Evolutionary conservation across 164 flowering plant genomes (phyloP), one percentile per base, ranked within the genome.

Genomic region (Cinnamomum chago): DNA sequence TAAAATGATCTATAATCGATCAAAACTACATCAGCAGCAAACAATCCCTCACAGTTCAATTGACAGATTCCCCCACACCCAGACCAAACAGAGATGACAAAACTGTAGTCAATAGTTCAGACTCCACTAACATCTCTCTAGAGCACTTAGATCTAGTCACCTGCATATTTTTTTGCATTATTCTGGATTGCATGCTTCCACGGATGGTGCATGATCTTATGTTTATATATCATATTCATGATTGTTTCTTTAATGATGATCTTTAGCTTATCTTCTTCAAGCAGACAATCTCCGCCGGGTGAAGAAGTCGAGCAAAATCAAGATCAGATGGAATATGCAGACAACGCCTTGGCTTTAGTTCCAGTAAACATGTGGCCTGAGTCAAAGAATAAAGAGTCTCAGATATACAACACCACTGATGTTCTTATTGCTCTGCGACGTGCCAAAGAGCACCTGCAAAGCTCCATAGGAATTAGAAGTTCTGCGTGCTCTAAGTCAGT

Each of bases 341-440:
- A 82, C 50, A 78, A 90, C 65, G 70, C 88, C 4, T 62, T 89
- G 72, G 90, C 93, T 72, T 24, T 88, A 68, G 90, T 87, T 64
- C 84, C 84, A 1, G 82, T 78, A 33, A 76, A 25, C 52, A 12
- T 23, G 58, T 79, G 79, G 22, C 73, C 67, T 2, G 28, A 72
- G 2, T 68, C 74, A 13, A 74, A 72, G 35, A 73, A 11, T 17
- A 15, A 13, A 15, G 77, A 83, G 67, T 22, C 77, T 62, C 76
- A 71, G 72, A 82, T 81, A 23, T 79, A 74, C 35, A 75, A 70
- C n/a, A 78, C 86, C 51, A 65, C 52, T 25, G 86, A 88, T 64
- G 90, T 86, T 76, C 89, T 91, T 70, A 82, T 81, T 35, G 81
- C 86, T 28, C 75, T 92, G 67, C 84, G 80, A 81, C 85, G 65